Evolutionary conservation across 176 grass and related monocot species (phyloP), one percentile per base, ranked within the genome.

Genomic region (Oryza nivara): DNA sequence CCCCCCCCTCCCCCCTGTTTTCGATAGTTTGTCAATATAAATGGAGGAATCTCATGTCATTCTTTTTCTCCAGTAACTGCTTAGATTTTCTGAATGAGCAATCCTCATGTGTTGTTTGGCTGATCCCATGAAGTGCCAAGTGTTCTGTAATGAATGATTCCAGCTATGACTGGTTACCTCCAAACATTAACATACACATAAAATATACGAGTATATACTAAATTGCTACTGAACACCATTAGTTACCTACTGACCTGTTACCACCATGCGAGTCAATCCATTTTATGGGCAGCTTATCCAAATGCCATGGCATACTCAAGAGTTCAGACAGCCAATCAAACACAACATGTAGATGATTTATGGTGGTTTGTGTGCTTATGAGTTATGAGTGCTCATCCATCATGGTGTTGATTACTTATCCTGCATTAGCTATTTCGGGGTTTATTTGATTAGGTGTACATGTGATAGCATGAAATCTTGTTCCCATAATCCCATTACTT

Each of bases 361-460:
- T 51, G 71, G 26, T 77, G 36, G 48, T 65, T 22, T 61, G n/a
- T 86, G 41, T 67, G n/a, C 56, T 6, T 49, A 32, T 35, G 51
- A 66, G 44, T 6, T 49, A 32, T 35, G 51, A 66, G 58, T 80
- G 76, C 44, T 74, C 26, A 79, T 19, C 43, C 14, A 49, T 79
- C 43, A 68, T 14, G 43, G 72, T 67, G 16, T 46, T 32, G 45
- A 26, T 49, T 52, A 30, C 43, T 44, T 86, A 41, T 52, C 20
- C 22, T 65, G 23, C 72, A 23, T 73, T 13, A 41, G 10, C 20
- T 67, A 10, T 66, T 3, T 28, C 38, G 3, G 40, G 40, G 45
- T 4, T 30, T 49, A 51, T 74, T 51, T 49, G 20, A 14, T 86
- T 47, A 43, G 6, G n/a, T 23, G 20, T 23, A 23, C 8, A 58